Conservation (phyloP, 2,329 filamentous ascomycete genomes). For the Cucurbitaria berberidis region DNA sequence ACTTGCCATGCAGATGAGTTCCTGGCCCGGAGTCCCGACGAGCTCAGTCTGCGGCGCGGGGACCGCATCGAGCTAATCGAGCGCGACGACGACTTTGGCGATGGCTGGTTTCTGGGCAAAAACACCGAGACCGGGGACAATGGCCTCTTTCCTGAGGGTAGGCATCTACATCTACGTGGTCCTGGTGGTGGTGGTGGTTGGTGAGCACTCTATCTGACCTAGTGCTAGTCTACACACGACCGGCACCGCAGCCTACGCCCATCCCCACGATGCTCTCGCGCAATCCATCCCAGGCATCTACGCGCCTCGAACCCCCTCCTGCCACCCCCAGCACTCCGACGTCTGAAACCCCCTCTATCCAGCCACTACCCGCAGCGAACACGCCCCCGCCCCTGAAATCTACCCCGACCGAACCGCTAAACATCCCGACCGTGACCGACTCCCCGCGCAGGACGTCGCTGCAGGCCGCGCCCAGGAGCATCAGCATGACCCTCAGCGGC, state of each 20-base stretch:
- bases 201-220: slow-evolving; percentile 23
- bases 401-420: slow-evolving; percentile 36
- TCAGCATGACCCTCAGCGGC: slow-evolving; percentile 45
- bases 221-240: slow-evolving; percentile 65
- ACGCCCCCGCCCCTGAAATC: slow-evolving; percentile 26
- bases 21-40: slow-evolving; percentile 86
- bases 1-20: slow-evolving; percentile 75
- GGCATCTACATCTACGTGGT: slow-evolving; percentile 34
- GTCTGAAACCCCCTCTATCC: slow-evolving; percentile 23
- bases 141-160: slow-evolving; percentile 84
- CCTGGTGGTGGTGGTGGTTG: not conserved
- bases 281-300: slow-evolving; percentile 33
- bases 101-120: slow-evolving; percentile 82
- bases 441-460: slow-evolving; percentile 31
- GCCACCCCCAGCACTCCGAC: slow-evolving; percentile 23
- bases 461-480: slow-evolving; percentile 35
- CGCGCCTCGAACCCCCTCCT: slow-evolving; percentile 14
- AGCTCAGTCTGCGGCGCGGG: slow-evolving; percentile 85
- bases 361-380: slow-evolving; percentile 22
- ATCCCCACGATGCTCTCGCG: slow-evolving; percentile 40
- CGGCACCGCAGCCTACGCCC: slow-evolving; percentile 57
- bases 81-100: slow-evolving; percentile 85
- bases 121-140: slow-evolving; percentile 75
- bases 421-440: slow-evolving; percentile 27
- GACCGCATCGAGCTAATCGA: slow-evolving; percentile 84